Conservation (phyloP, 305 asterid species). For the Fraxinus latifolia region DNA sequence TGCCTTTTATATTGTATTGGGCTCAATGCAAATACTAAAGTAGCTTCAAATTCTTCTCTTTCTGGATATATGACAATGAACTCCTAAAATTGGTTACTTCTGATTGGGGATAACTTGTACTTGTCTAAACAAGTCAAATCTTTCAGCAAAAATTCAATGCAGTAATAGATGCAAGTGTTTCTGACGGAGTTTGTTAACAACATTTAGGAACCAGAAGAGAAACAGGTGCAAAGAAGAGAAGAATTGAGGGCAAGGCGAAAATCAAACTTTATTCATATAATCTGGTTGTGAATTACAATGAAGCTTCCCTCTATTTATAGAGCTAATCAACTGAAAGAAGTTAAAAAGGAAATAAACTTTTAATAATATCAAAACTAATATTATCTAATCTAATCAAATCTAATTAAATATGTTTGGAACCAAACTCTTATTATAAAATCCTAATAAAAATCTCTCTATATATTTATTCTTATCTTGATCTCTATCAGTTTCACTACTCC, state of each 20-base stretch:
- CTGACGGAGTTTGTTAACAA: neutral
- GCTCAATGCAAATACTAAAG: slow-evolving; percentile 15
- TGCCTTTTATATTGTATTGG: slow-evolving; percentile 22
- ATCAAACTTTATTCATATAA: neutral
- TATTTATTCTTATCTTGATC: neutral
- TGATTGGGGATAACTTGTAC: neutral
- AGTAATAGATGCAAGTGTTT: neutral
- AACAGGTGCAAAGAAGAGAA: neutral
- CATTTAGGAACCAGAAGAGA: neutral
- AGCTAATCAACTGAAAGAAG: neutral
- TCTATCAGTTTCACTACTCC: neutral
- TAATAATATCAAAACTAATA: neutral
- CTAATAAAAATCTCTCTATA: neutral
- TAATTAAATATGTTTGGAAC: neutral
- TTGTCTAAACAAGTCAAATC: neutral
- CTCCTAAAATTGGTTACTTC: slow-evolving; percentile 2
- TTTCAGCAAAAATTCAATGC: neutral
- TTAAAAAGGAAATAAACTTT: neutral
- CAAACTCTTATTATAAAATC: neutral
- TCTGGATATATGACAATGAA: neutral
- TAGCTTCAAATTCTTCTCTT: slow-evolving; percentile 9
- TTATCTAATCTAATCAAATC: neutral
- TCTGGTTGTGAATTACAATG: neutral
- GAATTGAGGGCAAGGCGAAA: neutral
- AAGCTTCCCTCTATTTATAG: neutral